A percentile compares a stretch with the other conserved stretches of the same genome.
These are phyloP conservation scores for Talaromyces sp. DNA, from an alignment of 2,329 filamentous ascomycete genomes.

Conservation along the genomic window DNA sequence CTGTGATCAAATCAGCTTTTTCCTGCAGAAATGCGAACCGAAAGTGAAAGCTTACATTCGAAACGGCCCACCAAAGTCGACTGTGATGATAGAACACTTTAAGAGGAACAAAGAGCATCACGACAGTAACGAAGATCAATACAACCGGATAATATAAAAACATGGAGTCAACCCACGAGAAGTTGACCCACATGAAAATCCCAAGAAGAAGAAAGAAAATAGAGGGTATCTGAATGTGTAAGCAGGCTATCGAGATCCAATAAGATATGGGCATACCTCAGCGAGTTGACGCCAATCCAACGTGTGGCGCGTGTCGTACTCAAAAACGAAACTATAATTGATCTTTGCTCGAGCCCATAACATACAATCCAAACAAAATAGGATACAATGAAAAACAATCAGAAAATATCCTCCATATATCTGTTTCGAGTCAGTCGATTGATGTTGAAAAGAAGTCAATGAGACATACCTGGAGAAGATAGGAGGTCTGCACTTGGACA, in stretches of 20 bases:
- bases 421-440: constrained; percentile 39
- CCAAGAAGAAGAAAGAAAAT: constrained; percentile 74
- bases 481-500: constrained; percentile 56
- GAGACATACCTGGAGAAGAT: constrained; percentile 61
- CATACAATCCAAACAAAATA: constrained; percentile 83
- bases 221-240: constrained; percentile 63
- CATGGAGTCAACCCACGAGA: constrained; percentile 65
- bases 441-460: not conserved
- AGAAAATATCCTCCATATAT: constrained; percentile 92
- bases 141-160: constrained; percentile 85
- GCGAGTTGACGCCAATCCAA: constrained; percentile 86
- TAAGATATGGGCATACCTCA: constrained; percentile 50
- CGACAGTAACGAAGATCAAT: constrained; percentile 64
- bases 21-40: not conserved
- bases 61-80: constrained; percentile 81
- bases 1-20: constrained; percentile 45
- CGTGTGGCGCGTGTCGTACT: constrained; percentile 82
- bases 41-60: constrained; percentile 61
- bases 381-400: constrained; percentile 69
- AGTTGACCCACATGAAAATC: constrained; percentile 85
- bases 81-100: constrained; percentile 71
- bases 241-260: not conserved
- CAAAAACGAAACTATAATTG: constrained; percentile 96
- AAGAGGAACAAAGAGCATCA: constrained; percentile 72
- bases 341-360: constrained; percentile 81